Conservation (phyloP, 108 stramenopile genomes). For the Nannochloropsis gaditana region DNA sequence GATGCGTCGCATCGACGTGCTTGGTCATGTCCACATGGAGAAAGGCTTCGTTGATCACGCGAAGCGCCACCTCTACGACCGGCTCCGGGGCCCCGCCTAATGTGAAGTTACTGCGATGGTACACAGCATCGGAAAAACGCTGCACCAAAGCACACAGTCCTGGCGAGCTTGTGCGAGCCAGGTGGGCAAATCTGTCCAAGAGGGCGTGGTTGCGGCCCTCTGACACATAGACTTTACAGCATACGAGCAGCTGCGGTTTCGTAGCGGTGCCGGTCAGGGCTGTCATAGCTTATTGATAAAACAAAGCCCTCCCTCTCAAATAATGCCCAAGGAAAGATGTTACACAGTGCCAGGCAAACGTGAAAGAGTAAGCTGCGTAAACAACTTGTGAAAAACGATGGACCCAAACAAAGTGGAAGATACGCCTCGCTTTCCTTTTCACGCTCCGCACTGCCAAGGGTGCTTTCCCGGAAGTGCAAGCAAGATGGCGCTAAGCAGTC, state of each 20-base stretch:
- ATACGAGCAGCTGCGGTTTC: not conserved
- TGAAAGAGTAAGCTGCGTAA: too few species aligned
- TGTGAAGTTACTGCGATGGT: slow-evolving; percentile 20
- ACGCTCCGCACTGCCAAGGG: too few species aligned
- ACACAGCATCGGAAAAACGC: not conserved
- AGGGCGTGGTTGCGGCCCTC: not conserved
- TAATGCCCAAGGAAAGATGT: too few species aligned
- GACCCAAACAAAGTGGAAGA: too few species aligned
- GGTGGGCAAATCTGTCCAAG: not conserved
- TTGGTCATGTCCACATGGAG: not conserved
- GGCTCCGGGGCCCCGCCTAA: not conserved
- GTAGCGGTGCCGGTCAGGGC: too few species aligned
- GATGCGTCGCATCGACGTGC: not conserved
- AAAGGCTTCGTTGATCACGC: not conserved
- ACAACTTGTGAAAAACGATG: too few species aligned
- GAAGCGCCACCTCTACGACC: not conserved
- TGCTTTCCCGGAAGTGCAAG: too few species aligned
- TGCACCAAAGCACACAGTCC: not conserved
- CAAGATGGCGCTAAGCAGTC: too few species aligned
- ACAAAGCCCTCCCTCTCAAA: too few species aligned
- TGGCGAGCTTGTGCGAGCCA: not conserved
- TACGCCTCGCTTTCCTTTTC: too few species aligned
- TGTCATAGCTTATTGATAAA: too few species aligned
- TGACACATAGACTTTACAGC: slow-evolving; percentile 12
- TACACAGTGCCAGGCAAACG: too few species aligned